A percentile compares a stretch with the other conserved stretches of the same genome.
phyloP scores from a whole-genome alignment of 192 early-diverging fungal genomes.

The Ambispora gerdemannii region DNA sequence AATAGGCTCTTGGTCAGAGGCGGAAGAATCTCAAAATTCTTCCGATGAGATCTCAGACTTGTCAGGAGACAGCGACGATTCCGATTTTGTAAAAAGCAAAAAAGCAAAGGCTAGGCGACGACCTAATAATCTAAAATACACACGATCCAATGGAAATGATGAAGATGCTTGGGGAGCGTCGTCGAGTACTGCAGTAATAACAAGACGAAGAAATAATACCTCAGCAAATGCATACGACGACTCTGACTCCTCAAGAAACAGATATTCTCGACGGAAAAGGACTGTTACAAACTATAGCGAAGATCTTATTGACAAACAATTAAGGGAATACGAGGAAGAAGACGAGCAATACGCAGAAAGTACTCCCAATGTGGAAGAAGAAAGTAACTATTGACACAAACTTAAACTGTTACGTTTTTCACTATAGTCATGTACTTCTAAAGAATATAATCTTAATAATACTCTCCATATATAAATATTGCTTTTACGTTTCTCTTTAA shows the following conservation, averaged over 20 bases:
- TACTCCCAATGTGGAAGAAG: conserved; percentile 8
- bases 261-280: conserved; percentile 40
- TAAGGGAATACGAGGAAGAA: conserved; percentile 34
- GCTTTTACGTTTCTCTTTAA: not conserved
- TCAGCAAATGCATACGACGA: conserved; percentile 5
- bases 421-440: conserved; percentile 27
- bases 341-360: conserved; percentile 29
- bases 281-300: conserved; percentile 42
- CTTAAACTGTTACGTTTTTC: not conserved
- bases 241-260: conserved; percentile 12
- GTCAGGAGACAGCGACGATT: not conserved
- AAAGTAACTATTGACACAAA: not conserved
- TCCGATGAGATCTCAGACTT: not conserved
- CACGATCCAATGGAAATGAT: not conserved
- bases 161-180: not conserved
- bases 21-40: not conserved
- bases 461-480: not conserved
- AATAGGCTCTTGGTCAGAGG: not conserved
- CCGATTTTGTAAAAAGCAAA: not conserved
- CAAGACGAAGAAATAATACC: conserved; percentile 24
- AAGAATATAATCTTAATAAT: conserved; percentile 16
- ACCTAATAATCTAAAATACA: not conserved
- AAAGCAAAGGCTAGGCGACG: not conserved
- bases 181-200: not conserved
- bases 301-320: conserved; percentile 40